Base-by-base conservation (phyloP, 768 basidiomycete species). In the Agaricus sinodeliciosus region DNA sequence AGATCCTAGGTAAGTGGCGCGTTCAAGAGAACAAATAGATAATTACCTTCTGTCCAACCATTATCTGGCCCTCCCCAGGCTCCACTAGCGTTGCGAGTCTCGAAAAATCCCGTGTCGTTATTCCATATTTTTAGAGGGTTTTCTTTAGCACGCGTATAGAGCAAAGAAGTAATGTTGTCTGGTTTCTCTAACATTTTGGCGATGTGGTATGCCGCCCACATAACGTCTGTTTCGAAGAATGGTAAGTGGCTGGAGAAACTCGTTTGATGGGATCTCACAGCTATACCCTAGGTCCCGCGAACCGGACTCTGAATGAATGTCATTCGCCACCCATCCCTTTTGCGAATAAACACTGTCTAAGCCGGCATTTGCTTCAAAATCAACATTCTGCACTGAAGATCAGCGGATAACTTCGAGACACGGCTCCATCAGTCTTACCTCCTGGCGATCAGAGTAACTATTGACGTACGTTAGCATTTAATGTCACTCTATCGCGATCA, bases 351-450 rank as follows among this genome's bases (percentile, higher is more conserved):
- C 75, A 58, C 89, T 91, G 18, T 80, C 78, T 0, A 83, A 78
- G 0, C 90, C 89, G 0, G 90, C 89, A 26, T 88, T 81, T 4
- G 82, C 88, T 74, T 91, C 89, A 58, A 85, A 87, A 44, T 84
- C 83, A 0, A 89, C 84, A 51, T 79, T 70, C 83, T 87, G 50
- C 5, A 18, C 9, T 15, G 6, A 16, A 9, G 18, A n/a, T 43
- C 28, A 26, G 41, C 22, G 3, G 9, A 7, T 13, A 7, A 16
- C 9, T 8, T 34, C n/a, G 27, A 3, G 25, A 31, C 2, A 19
- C n/a, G 28, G 16, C 19, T 13, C 9, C 13, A 44, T 46, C 2
- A 25, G 15, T 57, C 67, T 3, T 12, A 76, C 84, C 73, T 90
- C 84, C 64, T 90, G 76, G 1, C 87, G 77, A 62, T 90, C 88